Percentiles rank a stretch among this genome's conserved stretches.
Conservation (phyloP, 352 stramenopile genomes). For the Globisporangium alternatum region DNA sequence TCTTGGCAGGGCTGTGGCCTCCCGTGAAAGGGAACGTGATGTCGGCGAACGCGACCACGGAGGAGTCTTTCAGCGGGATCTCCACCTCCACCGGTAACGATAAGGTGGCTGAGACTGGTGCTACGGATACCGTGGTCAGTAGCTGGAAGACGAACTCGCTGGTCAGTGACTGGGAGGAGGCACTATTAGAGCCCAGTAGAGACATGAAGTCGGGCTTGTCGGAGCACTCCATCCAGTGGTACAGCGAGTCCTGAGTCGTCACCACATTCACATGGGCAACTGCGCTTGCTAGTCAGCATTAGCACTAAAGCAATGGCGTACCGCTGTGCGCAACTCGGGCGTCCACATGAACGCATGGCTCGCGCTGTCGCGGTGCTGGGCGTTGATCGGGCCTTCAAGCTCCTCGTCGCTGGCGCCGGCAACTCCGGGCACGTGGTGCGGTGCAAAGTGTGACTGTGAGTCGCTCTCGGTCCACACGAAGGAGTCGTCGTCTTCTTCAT, state of each 20-base stretch:
- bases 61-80: conserved; percentile 8
- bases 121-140: neutral
- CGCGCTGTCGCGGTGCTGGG: conserved; percentile 8
- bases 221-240: conserved; percentile 4
- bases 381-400: neutral
- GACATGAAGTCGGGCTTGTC: conserved; percentile 9
- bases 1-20: conserved; percentile 26
- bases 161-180: neutral
- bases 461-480: neutral
- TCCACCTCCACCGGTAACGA: neutral
- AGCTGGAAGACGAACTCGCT: neutral
- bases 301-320: neutral
- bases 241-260: conserved; percentile 1
- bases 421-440: conserved; percentile 6
- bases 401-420: conserved; percentile 12
- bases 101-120: neutral
- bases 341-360: conserved; percentile 12
- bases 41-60: conserved; percentile 7
- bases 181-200: neutral
- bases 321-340: neutral
- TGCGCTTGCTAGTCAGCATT: neutral
- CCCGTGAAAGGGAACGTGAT: conserved; percentile 30
- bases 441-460: conserved; percentile 7
- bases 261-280: neutral
- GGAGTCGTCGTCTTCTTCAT: neutral